Conservation (phyloP, 495 filamentous ascomycete species). For the Xylaria acuta region DNA sequence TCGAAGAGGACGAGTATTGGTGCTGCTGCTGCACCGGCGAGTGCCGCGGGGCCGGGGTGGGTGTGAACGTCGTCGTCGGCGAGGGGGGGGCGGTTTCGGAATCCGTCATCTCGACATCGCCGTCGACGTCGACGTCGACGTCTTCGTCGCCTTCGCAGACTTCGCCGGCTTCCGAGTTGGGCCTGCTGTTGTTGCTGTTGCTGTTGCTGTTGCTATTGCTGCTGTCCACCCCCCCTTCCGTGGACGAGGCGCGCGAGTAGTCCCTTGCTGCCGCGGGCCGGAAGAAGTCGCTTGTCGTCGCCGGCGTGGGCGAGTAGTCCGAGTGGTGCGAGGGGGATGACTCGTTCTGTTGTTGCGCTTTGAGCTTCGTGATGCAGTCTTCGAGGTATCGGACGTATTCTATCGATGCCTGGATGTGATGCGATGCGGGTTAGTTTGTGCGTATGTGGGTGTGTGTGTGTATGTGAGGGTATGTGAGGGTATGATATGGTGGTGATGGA, state of each 20-base stretch:
- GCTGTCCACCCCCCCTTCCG: not conserved
- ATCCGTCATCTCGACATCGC: conserved; percentile 58
- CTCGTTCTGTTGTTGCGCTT: conserved; percentile 59
- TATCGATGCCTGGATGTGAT: conserved; percentile 75
- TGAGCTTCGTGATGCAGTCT: conserved; percentile 82
- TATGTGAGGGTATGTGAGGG: too few relatives aligned
- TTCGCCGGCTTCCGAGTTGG: conserved; percentile 30
- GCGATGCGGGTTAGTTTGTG: conserved; percentile 9
- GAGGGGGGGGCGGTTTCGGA: conserved; percentile 47
- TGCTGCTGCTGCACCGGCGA: conserved; percentile 42
- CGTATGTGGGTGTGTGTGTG: too few relatives aligned
- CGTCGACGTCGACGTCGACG: conserved; percentile 37
- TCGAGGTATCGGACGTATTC: conserved; percentile 96
- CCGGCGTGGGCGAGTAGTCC: not conserved
- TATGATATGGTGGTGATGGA: not conserved
- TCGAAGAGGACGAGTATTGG: too few relatives aligned
- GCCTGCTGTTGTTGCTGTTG: too few relatives aligned
- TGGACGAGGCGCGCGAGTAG: not conserved
- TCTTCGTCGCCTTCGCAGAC: too few relatives aligned
- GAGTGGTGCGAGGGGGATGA: not conserved
- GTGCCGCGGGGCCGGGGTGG: conserved; percentile 47
- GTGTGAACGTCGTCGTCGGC: conserved; percentile 38
- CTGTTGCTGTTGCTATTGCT: not conserved
- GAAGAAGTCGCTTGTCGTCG: conserved; percentile 14
- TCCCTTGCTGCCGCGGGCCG: not conserved